Conservation (phyloP, 129 eudicot genomes). For the Artemisia argyi region DNA sequence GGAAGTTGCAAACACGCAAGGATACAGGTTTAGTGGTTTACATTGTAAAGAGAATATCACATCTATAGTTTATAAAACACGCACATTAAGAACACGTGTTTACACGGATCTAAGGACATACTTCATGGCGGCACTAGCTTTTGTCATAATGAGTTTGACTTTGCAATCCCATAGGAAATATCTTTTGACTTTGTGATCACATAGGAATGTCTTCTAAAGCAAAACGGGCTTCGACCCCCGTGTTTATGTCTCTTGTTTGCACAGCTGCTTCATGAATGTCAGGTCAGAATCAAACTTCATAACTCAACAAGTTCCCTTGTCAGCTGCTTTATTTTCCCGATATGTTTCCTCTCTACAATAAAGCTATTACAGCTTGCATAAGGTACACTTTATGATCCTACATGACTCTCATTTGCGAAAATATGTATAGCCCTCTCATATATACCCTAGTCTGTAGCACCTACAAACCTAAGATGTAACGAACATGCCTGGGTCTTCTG, state of each 20-base stretch:
- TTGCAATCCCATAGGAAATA: neutral
- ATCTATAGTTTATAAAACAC: neutral
- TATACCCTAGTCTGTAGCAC: no score
- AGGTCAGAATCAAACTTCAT: neutral
- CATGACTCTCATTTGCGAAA: neutral
- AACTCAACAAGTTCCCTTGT: neutral
- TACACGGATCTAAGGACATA: neutral
- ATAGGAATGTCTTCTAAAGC: neutral
- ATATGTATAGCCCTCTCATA: neutral
- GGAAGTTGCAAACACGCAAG: neutral
- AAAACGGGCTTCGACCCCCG: neutral
- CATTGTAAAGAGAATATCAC: neutral
- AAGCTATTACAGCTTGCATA: constrained; percentile 1
- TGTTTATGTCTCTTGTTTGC: neutral
- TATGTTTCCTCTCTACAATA: constrained; percentile 8
- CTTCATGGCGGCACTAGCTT: neutral
- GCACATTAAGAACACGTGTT: neutral
- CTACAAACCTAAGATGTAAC: no score
- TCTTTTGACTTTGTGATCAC: no score
- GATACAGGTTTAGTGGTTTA: neutral
- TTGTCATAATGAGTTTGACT: neutral
- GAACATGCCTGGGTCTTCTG: neutral
- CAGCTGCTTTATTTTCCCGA: neutral
- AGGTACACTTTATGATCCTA: constrained; percentile 13
- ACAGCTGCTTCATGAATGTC: neutral